These are phyloP conservation scores for Verticillium dahliae DNA, from an alignment of 2,329 filamentous ascomycete genomes.

Conservation along the genomic window DNA sequence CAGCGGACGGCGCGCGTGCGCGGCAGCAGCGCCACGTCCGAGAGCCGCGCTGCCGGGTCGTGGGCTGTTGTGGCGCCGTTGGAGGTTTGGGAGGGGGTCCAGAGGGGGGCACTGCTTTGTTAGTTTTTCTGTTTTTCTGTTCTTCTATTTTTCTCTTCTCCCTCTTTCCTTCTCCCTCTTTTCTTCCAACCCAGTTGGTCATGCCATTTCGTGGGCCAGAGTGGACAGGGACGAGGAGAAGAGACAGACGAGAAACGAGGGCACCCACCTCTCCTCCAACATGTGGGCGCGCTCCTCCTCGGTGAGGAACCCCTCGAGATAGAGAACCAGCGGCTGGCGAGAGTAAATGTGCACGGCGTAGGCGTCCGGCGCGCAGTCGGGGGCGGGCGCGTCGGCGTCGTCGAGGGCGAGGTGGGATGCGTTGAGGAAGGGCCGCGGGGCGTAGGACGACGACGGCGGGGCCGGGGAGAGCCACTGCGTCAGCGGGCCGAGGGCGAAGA, in stretches of 20 bases:
- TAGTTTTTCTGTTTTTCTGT: background rate
- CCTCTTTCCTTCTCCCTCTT: too few species aligned
- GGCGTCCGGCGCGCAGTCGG: conserved; percentile 29
- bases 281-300: conserved; percentile 37
- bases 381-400: conserved; percentile 23
- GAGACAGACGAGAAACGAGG: too few species aligned
- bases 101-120: conserved; percentile 34
- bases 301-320: conserved; percentile 45
- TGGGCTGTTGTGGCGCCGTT: conserved; percentile 33
- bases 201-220: too few species aligned
- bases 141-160: too few species aligned
- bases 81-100: conserved; percentile 43
- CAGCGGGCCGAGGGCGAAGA: conserved; percentile 39
- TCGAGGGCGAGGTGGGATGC: conserved; percentile 46
- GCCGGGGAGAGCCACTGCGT: conserved; percentile 25
- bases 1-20: conserved; percentile 36
- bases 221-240: too few species aligned
- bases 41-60: conserved; percentile 40
- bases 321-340: conserved; percentile 44
- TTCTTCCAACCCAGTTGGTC: too few species aligned
- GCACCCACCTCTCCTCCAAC: conserved; percentile 41
- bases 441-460: conserved; percentile 18
- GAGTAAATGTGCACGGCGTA: conserved; percentile 42
- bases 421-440: conserved; percentile 39
- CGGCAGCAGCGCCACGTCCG: conserved; percentile 43